Base-by-base conservation (phyloP, 345 rosid species). In the Populus nigra region DNA sequence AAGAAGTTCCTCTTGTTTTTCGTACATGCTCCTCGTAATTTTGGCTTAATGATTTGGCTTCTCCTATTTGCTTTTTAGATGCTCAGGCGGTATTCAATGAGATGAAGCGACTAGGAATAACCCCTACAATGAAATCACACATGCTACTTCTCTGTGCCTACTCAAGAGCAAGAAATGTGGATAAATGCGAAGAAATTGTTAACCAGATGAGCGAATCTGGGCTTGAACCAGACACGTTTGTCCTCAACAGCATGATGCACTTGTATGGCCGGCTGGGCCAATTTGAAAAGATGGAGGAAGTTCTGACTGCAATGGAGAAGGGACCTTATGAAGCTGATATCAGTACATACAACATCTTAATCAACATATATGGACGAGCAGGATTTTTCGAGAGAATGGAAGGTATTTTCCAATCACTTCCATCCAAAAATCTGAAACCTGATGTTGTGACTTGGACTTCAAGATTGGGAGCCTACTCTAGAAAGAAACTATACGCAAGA, bases 391-490 rank as follows among this genome's bases (percentile, higher is more conserved):
- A 93, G 59, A 89, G 87, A 81, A 86, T 91, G 75, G 98, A 93
- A 74, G 90, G 80, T 67, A 71, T 90, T 69, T 93, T 94, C 77
- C 69, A 17, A 0, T 82, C 83, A 38, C 85, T 93, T 57, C 73
- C 85, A 16, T 76, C 72, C 59, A 90, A 71, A 80, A 84, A 77
- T 13, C 61, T 90, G 73, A 86, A 67, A 67, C 89, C 97, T 0
- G 97, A 94, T 76, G 99, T 91, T 2, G 96, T 94, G 78, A 94
- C 99, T 11, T 94, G 98, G 99, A 94, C 99, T 0, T 91, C 98
- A 5, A 85, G 97, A 66, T 77, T 90, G 0, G 95, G 93, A 10
- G 96, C 91, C 38, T 93, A 91, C 83, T 90, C 99, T 0, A 90
- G 91, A 69, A 94, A 93, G 92, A 94, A 91, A 76, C 82, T 90